A percentile compares a stretch with the other conserved stretches of the same genome.
These are phyloP conservation scores for Fusarium acutatum DNA, from an alignment of 2,329 filamentous ascomycete species.

Conservation along the genomic window DNA sequence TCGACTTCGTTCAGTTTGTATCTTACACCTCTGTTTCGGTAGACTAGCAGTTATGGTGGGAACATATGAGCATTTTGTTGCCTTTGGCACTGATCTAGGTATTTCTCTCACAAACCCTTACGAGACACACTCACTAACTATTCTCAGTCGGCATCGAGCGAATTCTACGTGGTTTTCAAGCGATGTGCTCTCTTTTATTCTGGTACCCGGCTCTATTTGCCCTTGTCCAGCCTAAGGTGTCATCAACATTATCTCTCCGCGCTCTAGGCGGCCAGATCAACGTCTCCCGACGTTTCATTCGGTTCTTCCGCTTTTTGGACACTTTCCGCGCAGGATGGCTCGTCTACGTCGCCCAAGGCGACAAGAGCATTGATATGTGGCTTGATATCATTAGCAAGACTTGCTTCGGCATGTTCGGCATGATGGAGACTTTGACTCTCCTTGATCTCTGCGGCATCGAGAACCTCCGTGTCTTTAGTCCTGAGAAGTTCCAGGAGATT, in stretches of 20 bases:
- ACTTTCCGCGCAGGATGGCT: slow-evolving; percentile 62
- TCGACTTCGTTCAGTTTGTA: neutral
- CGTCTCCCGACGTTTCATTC: slow-evolving; percentile 68
- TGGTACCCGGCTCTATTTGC: slow-evolving; percentile 54
- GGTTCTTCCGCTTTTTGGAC: slow-evolving; percentile 74
- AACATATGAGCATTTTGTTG: slow-evolving; percentile 48
- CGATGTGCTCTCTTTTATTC: slow-evolving; percentile 57
- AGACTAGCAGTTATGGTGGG: slow-evolving; percentile 37
- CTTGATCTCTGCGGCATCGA: slow-evolving; percentile 58
- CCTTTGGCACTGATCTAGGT: slow-evolving; percentile 59
- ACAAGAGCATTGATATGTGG: slow-evolving; percentile 49
- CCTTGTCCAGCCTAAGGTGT: slow-evolving; percentile 43
- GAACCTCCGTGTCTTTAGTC: slow-evolving; percentile 61
- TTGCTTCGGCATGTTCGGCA: slow-evolving; percentile 71
- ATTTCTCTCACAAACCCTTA: slow-evolving; percentile 33
- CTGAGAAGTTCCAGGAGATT: slow-evolving; percentile 56
- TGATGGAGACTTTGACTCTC: slow-evolving; percentile 72
- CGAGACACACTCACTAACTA: slow-evolving; percentile 12
- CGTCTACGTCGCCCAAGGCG: slow-evolving; percentile 46
- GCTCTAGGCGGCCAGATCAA: slow-evolving; percentile 54
- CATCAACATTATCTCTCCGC: slow-evolving; percentile 46
- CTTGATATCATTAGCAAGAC: slow-evolving; percentile 66
- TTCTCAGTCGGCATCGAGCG: slow-evolving; percentile 67
- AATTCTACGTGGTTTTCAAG: slow-evolving; percentile 65
- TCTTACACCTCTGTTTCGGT: neutral